Evolutionary conservation across 805 yeast genomes (phyloP), one percentile per base, ranked within the genome.

Genomic region (Wickerhamiella dianesei): DNA sequence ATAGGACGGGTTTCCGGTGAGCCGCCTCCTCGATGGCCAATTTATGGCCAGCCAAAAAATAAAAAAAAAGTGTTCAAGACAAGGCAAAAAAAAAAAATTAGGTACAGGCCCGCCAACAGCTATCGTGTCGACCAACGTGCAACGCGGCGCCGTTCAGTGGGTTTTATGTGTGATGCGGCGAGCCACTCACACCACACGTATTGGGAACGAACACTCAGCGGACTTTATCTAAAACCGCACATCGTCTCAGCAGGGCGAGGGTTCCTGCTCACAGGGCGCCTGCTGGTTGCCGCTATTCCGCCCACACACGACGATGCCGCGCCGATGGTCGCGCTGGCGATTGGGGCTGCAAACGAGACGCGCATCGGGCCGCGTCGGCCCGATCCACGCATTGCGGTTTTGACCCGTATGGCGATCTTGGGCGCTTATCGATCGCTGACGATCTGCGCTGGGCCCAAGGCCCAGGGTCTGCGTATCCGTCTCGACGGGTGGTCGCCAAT

Each of bases 121-220:
- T n/a, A n/a, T n/a, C n/a, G n/a, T n/a, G n/a, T n/a, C n/a, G n/a
- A n/a, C n/a, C n/a, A n/a, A n/a, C n/a, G n/a, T n/a, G n/a, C n/a
- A n/a, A 37, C 22, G 9, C 14, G 21, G 22, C n/a, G 21, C 14
- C n/a, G 20, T 37, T 18, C 5, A 8, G 16, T 41, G 5, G 52
- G 46, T 52, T 76, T 70, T 2, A 81, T 82, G 19, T 75, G 56
- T 80, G 80, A 76, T 17, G 76, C 52, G 1, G 65, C 63, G 46
- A 25, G 32, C 32, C 32, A 25, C 9, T 25, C 32, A 25, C 9
- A 25, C 12, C 12, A 25, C 32, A 25, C 32, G 32, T 25, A 25
- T 25, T 25, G 32, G 12, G 32, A 6, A 25, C 32, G 32, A n/a
- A 25, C 32, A 12, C 32, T 25, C 32, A 25, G 12, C 32, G 32